Conservation (phyloP, 2,329 filamentous ascomycete species). For the Thelonectria blattea region DNA sequence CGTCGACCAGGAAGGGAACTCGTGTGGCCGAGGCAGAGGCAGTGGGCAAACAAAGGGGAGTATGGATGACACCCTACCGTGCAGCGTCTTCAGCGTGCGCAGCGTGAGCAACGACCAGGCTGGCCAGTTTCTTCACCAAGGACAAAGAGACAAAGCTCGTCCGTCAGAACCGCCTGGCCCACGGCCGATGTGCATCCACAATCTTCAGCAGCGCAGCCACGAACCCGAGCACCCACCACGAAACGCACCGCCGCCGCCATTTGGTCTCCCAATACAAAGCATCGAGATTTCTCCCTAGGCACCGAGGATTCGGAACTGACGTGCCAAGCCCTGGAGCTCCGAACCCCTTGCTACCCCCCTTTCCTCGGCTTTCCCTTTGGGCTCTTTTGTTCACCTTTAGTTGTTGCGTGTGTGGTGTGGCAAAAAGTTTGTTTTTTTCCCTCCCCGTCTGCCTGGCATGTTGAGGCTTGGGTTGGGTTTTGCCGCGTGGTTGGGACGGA, state of each 20-base stretch:
- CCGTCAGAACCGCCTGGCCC: not conserved
- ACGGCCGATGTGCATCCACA: not conserved
- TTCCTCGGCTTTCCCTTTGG: no score
- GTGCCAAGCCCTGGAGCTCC: not conserved
- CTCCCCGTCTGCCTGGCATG: not conserved
- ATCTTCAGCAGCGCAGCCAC: not conserved
- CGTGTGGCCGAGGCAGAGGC: no score
- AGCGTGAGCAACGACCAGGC: not conserved
- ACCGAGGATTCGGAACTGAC: not conserved
- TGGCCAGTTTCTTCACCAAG: not conserved
- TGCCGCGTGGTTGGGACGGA: not conserved
- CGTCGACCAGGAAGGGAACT: not conserved
- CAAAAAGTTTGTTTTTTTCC: constrained; percentile 4
- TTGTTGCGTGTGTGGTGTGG: not conserved
- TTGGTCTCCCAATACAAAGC: not conserved
- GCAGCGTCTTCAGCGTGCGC: not conserved
- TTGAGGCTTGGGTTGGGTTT: not conserved
- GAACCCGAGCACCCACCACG: not conserved
- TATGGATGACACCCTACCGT: not conserved
- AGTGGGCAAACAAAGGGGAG: not conserved
- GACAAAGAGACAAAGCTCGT: not conserved
- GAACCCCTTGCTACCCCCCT: not conserved
- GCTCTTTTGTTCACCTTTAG: not conserved
- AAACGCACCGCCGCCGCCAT: constrained; percentile 4
- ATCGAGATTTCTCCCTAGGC: not conserved